Base-by-base conservation (phyloP, 2,329 filamentous ascomycete genomes). In the Aspergillus glaucus region DNA sequence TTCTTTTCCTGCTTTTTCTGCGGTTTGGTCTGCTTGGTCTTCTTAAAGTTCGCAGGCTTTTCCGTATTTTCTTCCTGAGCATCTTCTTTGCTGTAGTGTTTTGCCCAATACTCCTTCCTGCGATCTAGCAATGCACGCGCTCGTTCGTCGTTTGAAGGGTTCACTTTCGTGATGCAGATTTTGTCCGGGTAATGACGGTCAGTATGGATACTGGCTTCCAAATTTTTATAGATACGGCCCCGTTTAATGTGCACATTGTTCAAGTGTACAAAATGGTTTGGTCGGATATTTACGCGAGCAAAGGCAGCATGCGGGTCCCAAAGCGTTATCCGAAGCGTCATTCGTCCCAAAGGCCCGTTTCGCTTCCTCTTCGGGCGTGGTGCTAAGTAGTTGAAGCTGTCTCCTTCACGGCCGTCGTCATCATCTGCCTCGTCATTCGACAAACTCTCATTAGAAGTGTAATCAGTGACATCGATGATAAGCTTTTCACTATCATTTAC, bases 381-480 rank as follows among this genome's bases (percentile, higher is more conserved):
- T 14, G 57, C 50, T 12, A 65, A 68, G 59, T 87, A 86, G n/a
- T 75, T 77, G 51, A 71, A 80, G 0, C 71, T 65, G 55, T 85
- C 80, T 3, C 78, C 79, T 43, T 81, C 76, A 37, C 67, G 68
- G 4, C 64, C 64, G 6, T 64, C 63, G 1, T 64, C 55, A 14
- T 57, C 60, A 8, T 71, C 65, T 30, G 72, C 62, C 12, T 61
- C 58, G 50, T 81, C 81, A 32, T 82, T 67, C 55, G 77, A 84
- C 50, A 96, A 82, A 1, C 60, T 51, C 0, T 74, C 61, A 59
- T 96, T 88, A 45, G 80, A 71, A 0, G 89, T 94, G 65, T 91
- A 95, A 66, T 96, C 91, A 0, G 87, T 86, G 15, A 95, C 72
- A 73, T 90, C 90, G 0, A 95, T 55, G 4, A 81, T 80, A 10